phyloP scores from a whole-genome alignment of 2,329 filamentous ascomycete species.

The Grosmannia huntii region DNA sequence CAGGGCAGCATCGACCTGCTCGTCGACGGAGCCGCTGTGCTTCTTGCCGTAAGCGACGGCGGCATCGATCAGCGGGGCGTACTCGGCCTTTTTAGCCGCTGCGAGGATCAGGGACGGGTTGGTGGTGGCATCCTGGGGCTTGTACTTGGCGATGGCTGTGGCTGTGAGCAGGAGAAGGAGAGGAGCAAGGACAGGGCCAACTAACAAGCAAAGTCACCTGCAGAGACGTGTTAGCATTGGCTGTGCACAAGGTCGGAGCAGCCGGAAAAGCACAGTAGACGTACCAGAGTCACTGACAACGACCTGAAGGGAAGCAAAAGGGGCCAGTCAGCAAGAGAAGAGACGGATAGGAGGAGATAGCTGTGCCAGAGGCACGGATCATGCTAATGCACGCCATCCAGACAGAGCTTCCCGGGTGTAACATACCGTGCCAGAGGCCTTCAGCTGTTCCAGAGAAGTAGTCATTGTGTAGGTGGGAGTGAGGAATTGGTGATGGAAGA shows the following conservation, averaged over 20 bases:
- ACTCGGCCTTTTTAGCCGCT: conserved; percentile 95
- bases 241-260: background rate
- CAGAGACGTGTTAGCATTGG: conserved; percentile 2
- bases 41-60: conserved; percentile 80
- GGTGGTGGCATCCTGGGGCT: conserved; percentile 99
- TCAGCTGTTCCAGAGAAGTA: conserved; percentile 90
- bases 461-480: conserved; percentile 44
- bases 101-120: conserved; percentile 98
- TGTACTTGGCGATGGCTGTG: conserved; percentile 94
- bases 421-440: conserved; percentile 91
- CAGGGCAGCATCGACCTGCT: conserved; percentile 79
- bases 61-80: conserved; percentile 78
- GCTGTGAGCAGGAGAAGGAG: background rate
- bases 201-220: conserved; percentile 69
- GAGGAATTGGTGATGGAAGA: background rate
- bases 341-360: background rate
- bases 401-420: too few relatives aligned
- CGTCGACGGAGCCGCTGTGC: conserved; percentile 54
- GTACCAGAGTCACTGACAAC: conserved; percentile 96
- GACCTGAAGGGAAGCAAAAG: conserved; percentile 38
- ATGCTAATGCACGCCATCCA: too few relatives aligned
- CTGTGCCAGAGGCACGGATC: too few relatives aligned
- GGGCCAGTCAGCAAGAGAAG: conserved; percentile 10
- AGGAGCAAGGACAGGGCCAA: conserved; percentile 17
- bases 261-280: conserved; percentile 17